These are phyloP conservation scores for Sporothrix brasiliensis DNA, from an alignment of 2,329 filamentous ascomycete species.

Conservation along the genomic window DNA sequence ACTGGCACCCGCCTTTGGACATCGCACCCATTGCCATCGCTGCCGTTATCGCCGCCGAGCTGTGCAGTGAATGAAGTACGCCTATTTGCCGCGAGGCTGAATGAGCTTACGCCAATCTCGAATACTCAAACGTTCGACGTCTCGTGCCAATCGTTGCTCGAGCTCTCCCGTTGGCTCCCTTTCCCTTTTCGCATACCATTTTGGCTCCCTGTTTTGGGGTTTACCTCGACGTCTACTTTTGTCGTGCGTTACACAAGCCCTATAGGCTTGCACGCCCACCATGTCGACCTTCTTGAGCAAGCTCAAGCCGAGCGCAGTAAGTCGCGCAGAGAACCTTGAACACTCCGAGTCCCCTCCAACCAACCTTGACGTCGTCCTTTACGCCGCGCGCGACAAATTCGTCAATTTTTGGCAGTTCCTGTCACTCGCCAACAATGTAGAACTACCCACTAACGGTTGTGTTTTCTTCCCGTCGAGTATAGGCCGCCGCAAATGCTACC, in stretches of 20 bases:
- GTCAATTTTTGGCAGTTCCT: not conserved
- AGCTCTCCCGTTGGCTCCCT: not conserved
- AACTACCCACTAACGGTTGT: not conserved
- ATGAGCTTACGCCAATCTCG: conserved; percentile 15
- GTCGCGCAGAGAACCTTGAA: conserved; percentile 41
- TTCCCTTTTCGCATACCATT: conserved; percentile 17
- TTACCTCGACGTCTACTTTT: not conserved
- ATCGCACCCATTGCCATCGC: not conserved
- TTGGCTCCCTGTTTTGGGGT: not conserved
- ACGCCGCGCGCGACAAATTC: not conserved
- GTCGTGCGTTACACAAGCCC: conserved; percentile 20
- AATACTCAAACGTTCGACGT: conserved; percentile 3
- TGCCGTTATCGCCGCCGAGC: conserved; percentile 11
- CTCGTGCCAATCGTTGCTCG: conserved; percentile 23
- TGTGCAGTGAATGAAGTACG: conserved; percentile 27
- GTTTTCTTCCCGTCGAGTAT: conserved; percentile 15
- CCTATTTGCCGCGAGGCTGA: conserved; percentile 30
- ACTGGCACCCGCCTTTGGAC: not conserved
- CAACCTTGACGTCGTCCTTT: conserved; percentile 25
- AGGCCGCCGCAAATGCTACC: conserved; percentile 52
- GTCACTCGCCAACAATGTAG: not conserved
- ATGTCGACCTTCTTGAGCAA: conserved; percentile 65
- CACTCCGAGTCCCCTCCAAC: not conserved
- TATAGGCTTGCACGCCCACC: conserved; percentile 20
- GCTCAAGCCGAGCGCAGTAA: conserved; percentile 60